A percentile compares a stretch with the other conserved stretches of the same genome.
Conservation (phyloP, 2,329 filamentous ascomycete species). For the Dichotomopilus funicola region DNA sequence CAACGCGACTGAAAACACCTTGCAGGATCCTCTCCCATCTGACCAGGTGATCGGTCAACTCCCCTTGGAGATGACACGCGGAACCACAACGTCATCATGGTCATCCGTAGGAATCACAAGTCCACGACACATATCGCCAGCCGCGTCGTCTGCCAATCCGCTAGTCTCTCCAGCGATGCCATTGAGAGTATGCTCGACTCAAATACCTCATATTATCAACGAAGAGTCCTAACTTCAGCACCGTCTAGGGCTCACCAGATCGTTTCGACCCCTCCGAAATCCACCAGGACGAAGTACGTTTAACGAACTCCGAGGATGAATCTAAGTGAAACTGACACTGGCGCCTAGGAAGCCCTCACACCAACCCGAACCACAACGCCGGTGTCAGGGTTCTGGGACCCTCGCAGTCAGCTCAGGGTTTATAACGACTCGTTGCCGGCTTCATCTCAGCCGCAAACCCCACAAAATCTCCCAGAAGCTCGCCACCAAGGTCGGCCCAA, state of each 20-base stretch:
- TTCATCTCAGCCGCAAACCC: constrained; percentile 43
- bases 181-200: neutral
- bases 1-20: neutral
- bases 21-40: neutral
- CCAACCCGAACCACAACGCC: no score
- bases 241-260: neutral
- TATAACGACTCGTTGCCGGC: constrained; percentile 43
- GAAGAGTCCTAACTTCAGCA: neutral
- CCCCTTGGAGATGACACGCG: no score
- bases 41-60: neutral
- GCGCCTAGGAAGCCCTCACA: neutral
- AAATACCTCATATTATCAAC: no score
- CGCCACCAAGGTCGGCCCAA: constrained; percentile 39
- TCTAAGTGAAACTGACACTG: neutral
- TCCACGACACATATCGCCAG: neutral
- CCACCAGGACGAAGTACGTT: neutral
- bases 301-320: no score
- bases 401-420: constrained; percentile 29
- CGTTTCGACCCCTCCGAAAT: neutral
- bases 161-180: neutral
- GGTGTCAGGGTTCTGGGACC: no score
- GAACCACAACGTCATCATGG: neutral
- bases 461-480: constrained; percentile 42
- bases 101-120: neutral
- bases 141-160: neutral